Base-by-base conservation (phyloP, 495 filamentous ascomycete species). In the Tetracladium setigerum region DNA sequence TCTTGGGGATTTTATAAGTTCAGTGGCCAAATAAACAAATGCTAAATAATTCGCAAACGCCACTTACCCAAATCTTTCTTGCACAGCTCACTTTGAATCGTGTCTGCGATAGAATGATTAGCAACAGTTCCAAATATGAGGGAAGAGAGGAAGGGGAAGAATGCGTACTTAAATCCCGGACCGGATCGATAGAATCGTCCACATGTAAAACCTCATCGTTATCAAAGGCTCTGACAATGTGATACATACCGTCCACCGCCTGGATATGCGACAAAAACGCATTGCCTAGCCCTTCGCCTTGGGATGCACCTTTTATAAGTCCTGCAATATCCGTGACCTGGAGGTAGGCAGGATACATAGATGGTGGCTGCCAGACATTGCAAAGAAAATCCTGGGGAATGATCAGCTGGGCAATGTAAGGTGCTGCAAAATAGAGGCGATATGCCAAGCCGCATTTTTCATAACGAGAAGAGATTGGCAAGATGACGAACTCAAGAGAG, bases 1-100 rank as follows among this genome's bases (percentile, higher is more conserved):
- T 61, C 58, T 44, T 3, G 19, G 9, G 13, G 9, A n/a, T n/a
- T 8, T 17, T 7, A 15, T 53, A 11, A 47, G 22, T 27, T 38
- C 16, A 15, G 14, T 19, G 37, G 14, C 16, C 15, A 5, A 8
- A 12, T 16, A 10, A 13, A 14, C 17, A 43, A 11, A 43, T 30
- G 10, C 22, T 3, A 27, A 7, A 27, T 7, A 27, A 27, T 3
- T 3, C 7, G 22, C 22, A 30, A 2, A n/a, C 14, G 17, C 2
- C 14, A 47, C 30, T 40, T 37, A 53, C 50, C 50, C 17, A 63
- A 52, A 44, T 64, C 61, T 47, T 64, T 64, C 46, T 59, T 59
- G 41, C 61, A 64, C 8, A 62, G 47, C 51, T 64, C 61, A 38
- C 44, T 56, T 31, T 64, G 59, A 36, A 64, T 64, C 6, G 61